These are phyloP conservation scores for Stereocaulon alpinum DNA, from an alignment of 495 filamentous ascomycete species.

Conservation along the genomic window DNA sequence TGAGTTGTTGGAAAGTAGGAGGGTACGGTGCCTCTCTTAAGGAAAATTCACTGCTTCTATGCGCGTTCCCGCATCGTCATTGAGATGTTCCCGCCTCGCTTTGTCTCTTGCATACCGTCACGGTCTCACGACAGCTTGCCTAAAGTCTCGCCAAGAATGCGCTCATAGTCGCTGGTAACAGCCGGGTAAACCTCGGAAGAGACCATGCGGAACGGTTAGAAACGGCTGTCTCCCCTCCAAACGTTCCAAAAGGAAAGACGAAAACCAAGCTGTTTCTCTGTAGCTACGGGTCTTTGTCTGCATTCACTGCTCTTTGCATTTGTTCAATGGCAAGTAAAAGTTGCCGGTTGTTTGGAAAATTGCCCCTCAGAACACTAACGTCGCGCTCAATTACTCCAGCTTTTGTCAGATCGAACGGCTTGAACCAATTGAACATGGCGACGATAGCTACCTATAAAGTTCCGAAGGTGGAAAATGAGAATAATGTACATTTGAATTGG, in stretches of 20 bases:
- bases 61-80: background rate
- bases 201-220: background rate
- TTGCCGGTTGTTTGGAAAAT: background rate
- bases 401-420: background rate
- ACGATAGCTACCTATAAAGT: conserved; percentile 74
- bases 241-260: background rate
- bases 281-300: background rate
- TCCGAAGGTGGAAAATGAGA: conserved; percentile 81
- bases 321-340: conserved; percentile 7
- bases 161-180: background rate
- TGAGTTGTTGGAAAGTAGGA: background rate
- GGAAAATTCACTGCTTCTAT: background rate
- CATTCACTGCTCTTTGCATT: background rate
- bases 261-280: background rate
- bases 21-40: background rate
- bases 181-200: background rate
- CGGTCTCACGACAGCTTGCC: background rate
- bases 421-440: conserved; percentile 24
- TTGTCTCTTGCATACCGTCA: background rate
- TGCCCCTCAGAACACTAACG: background rate
- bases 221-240: conserved; percentile 4
- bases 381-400: background rate
- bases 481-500: conserved; percentile 56
- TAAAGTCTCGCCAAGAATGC: background rate
- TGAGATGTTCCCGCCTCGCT: too few species aligned